Evolutionary conservation across 305 asterid genomes (phyloP), one percentile per base, ranked within the genome.

Genomic region (Plantago rigida): DNA sequence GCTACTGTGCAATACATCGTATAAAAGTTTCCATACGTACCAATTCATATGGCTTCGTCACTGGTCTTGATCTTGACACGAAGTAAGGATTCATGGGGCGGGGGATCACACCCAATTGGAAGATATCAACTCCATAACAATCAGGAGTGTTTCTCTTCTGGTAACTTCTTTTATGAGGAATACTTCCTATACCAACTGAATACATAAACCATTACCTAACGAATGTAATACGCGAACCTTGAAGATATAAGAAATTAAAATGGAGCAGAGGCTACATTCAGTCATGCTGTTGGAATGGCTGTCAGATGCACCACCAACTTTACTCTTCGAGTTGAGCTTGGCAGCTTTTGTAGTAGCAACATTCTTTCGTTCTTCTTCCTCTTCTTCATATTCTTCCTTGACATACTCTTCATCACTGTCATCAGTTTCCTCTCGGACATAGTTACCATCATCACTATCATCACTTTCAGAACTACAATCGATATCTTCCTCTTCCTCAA

Each of bases 31-130:
- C 44, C 44, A 36, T 68, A 80, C 44, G 4, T 68, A 80, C 83
- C 79, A 80, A 34, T n/a, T 44, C 73, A 31, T 68, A 41, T 15
- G 10, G 29, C 17, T 72, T 60, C 13, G 47, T 61, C n/a, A 26
- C 2, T 44, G 55, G 5, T 50, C 76, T 71, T 44, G 69, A 47
- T 56, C 63, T 71, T 0, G 75, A 45, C 69, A 77, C 78, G 19
- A 82, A 82, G 15, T 56, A 71, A 5, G 82, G 81, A 55, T 79
- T 69, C n/a, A 49, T n/a, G 12, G 85, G 83, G 17, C 42, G 78
- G 17, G 54, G 45, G 22, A 54, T 39, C 0, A 41, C 31, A 29
- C 78, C 82, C 13, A 68, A 63, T 31, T 11, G 15, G 75, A 78
- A 79, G 57, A 82, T 63, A 9, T 77, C 76, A 0, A 3, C 44